Conservation (phyloP, 441 rosid species). For the Populus trichocarpa region DNA sequence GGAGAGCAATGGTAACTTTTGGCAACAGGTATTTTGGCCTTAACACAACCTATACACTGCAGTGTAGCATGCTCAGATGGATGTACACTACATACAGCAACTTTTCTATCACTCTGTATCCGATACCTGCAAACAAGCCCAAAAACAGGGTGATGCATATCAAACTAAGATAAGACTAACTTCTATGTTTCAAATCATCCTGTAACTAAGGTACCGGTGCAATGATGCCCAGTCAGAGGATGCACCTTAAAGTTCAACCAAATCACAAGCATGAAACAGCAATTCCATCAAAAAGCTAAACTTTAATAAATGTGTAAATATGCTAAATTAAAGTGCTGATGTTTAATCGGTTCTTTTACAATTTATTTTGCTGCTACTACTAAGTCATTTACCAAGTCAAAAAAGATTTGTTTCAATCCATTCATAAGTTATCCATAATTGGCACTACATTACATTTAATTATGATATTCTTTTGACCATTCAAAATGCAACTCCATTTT, state of each 20-base stretch:
- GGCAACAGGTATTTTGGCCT: conserved; percentile 74
- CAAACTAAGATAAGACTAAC: background rate
- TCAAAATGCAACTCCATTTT: background rate
- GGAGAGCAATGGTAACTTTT: conserved; percentile 97
- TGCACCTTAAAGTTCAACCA: background rate
- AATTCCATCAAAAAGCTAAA: background rate
- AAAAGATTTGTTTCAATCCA: background rate
- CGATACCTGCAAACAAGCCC: conserved; percentile 66
- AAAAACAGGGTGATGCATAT: background rate
- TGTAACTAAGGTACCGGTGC: conserved; percentile 7
- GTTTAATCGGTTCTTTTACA: background rate
- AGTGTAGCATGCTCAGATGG: conserved; percentile 93
- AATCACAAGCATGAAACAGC: background rate
- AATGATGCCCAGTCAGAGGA: conserved; percentile 1
- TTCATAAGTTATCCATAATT: background rate
- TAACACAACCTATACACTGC: conserved; percentile 92
- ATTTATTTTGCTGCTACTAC: background rate
- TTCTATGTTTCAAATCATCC: background rate
- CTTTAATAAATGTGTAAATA: background rate
- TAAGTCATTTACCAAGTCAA: background rate
- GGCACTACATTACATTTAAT: background rate
- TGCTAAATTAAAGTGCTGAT: background rate
- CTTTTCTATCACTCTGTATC: conserved; percentile 92
- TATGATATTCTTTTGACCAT: background rate
- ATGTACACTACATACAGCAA: conserved; percentile 84